A percentile compares a stretch with the other conserved stretches of the same genome.
phyloP scores from a whole-genome alignment of 2,329 filamentous ascomycete genomes.

The Hortaea sp. region DNA sequence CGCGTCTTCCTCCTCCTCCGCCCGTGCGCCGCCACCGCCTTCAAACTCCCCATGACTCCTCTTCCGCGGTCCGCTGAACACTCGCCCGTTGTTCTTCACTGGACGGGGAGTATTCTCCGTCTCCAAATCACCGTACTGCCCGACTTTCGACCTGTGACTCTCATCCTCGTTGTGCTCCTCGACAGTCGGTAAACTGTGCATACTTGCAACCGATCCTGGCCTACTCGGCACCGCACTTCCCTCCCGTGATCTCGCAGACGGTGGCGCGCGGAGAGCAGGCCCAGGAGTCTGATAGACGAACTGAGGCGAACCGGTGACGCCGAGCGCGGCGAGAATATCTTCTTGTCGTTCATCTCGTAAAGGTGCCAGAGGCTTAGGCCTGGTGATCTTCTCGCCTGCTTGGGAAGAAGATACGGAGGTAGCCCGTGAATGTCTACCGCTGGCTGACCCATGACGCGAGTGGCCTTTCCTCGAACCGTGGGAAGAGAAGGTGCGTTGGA shows the following conservation, averaged over 20 bases:
- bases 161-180: not conserved
- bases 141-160: not conserved
- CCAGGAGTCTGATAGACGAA: slow-evolving; percentile 28
- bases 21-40: not conserved
- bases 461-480: not conserved
- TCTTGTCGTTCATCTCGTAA: slow-evolving; percentile 23
- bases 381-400: slow-evolving; percentile 9
- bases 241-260: not conserved
- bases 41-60: slow-evolving; percentile 4
- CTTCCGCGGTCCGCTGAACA: slow-evolving; percentile 2
- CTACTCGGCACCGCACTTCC: slow-evolving; percentile 2
- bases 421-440: slow-evolving; percentile 15
- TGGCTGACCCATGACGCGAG: not conserved
- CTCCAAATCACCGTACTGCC: not conserved
- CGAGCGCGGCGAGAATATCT: slow-evolving; percentile 26
- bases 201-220: slow-evolving; percentile 5
- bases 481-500: slow-evolving; percentile 23
- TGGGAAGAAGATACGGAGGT: slow-evolving; percentile 16
- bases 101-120: slow-evolving; percentile 1
- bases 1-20: not conserved
- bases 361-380: slow-evolving; percentile 16
- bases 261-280: slow-evolving; percentile 25
- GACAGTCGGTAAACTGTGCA: slow-evolving; percentile 1
- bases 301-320: slow-evolving; percentile 28
- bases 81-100: not conserved